These are phyloP conservation scores for Peltaster fructicola DNA, from an alignment of 2,329 filamentous ascomycete species.

Conservation along the genomic window DNA sequence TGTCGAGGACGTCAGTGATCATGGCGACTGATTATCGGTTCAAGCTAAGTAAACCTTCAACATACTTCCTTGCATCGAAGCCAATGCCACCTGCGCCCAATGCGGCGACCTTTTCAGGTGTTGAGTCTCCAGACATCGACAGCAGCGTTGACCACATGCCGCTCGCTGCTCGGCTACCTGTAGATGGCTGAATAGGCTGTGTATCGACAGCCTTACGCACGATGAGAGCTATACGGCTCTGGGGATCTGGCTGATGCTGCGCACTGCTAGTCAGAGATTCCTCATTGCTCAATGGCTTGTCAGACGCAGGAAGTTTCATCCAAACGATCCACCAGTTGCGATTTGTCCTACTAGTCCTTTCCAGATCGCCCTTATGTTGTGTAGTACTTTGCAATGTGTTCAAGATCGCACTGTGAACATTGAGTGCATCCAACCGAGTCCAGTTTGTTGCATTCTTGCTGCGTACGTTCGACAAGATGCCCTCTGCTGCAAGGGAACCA, in stretches of 20 bases:
- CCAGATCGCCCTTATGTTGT: constrained; percentile 30
- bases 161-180: neutral
- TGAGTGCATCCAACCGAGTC: constrained; percentile 41
- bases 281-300: constrained; percentile 1
- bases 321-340: constrained; percentile 53
- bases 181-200: neutral
- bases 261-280: constrained; percentile 1
- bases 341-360: constrained; percentile 43
- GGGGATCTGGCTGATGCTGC: neutral
- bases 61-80: constrained; percentile 57
- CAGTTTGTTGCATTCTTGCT: constrained; percentile 18
- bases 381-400: constrained; percentile 37
- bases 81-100: constrained; percentile 56
- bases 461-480: constrained; percentile 9
- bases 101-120: constrained; percentile 37
- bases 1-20: no score
- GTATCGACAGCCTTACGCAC: neutral
- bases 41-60: constrained; percentile 53
- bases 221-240: neutral
- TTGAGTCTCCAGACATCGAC: constrained; percentile 17
- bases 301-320: constrained; percentile 33
- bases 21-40: constrained; percentile 25
- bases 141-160: neutral
- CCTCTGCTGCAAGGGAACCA: constrained; percentile 24
- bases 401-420: constrained; percentile 43